Conservation (phyloP, 2,329 filamentous ascomycete genomes). For the Cladosporium sp. region DNA sequence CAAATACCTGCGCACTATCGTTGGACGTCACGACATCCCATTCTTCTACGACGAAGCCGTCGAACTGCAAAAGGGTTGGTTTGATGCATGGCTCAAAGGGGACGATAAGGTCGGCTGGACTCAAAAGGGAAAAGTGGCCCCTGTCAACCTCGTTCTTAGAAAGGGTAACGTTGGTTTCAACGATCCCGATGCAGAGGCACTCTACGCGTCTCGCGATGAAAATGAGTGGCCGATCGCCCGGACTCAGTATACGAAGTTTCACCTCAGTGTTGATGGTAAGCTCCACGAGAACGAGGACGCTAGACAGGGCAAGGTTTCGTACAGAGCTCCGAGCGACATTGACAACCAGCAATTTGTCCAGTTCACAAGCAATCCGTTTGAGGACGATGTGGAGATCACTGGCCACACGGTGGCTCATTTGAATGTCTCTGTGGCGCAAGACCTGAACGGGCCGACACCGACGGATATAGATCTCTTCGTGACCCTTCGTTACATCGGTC, state of each 20-base stretch:
- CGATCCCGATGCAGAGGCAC: slow-evolving; percentile 52
- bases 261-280: slow-evolving; percentile 48
- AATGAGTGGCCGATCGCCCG: slow-evolving; percentile 63
- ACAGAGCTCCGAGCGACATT: slow-evolving; percentile 54
- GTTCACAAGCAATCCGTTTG: slow-evolving; percentile 56
- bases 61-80: slow-evolving; percentile 61
- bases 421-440: slow-evolving; percentile 48
- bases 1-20: slow-evolving; percentile 67
- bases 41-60: slow-evolving; percentile 70
- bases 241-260: slow-evolving; percentile 60
- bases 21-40: slow-evolving; percentile 65
- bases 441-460: not conserved
- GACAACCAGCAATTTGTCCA: slow-evolving; percentile 39
- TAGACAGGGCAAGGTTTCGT: slow-evolving; percentile 35
- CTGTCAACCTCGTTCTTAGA: slow-evolving; percentile 58
- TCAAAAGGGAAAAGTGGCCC: slow-evolving; percentile 52
- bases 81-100: slow-evolving; percentile 67
- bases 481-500: slow-evolving; percentile 52
- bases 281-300: slow-evolving; percentile 27
- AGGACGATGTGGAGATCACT: slow-evolving; percentile 63
- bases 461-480: slow-evolving; percentile 58
- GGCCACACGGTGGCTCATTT: slow-evolving; percentile 63
- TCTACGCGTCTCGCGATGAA: slow-evolving; percentile 53
- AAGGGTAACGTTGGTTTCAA: slow-evolving; percentile 62
- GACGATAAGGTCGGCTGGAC: slow-evolving; percentile 60